Evolutionary conservation across 371 early-diverging fungal genomes (phyloP).

Genomic region (Edhazardia aedis): DNA sequence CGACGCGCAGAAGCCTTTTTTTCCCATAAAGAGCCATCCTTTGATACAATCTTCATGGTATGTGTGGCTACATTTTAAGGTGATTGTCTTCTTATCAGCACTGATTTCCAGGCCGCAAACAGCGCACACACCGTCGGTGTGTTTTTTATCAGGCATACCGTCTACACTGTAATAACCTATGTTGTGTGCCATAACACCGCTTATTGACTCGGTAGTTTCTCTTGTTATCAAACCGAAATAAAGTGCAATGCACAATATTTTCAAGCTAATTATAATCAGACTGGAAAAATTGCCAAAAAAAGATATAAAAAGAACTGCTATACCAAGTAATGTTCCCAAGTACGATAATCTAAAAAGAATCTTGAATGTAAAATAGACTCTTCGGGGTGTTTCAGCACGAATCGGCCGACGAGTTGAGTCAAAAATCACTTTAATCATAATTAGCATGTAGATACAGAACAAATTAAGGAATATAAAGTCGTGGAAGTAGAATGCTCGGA

Average conservation of each 20-base stretch:
- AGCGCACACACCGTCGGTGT: conserved; percentile 3
- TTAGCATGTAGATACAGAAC: not conserved
- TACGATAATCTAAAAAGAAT: conserved; percentile 21
- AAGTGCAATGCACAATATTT: conserved; percentile 19
- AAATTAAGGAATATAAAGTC: not conserved
- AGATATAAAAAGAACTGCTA: conserved; percentile 1
- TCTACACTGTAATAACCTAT: conserved; percentile 33
- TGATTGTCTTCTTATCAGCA: conserved; percentile 9
- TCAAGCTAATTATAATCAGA: not conserved
- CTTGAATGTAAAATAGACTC: conserved; percentile 17
- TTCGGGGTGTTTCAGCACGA: conserved; percentile 14
- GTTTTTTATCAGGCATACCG: conserved; percentile 15
- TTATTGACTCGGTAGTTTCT: conserved; percentile 31
- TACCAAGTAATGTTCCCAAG: conserved; percentile 10
- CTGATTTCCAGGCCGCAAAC: conserved; percentile 5
- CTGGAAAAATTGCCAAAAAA: conserved; percentile 3
- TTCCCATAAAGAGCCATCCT: conserved; percentile 73
- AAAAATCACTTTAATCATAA: not conserved
- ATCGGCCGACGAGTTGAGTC: conserved; percentile 6
- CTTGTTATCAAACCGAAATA: conserved; percentile 42
- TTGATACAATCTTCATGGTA: conserved; percentile 67
- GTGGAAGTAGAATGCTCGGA: not conserved
- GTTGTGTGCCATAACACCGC: conserved; percentile 25
- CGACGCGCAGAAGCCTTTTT: conserved; percentile 74
- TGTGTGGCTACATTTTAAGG: conserved; percentile 35